Evolutionary conservation across 2,329 filamentous ascomycete species (phyloP), one percentile per base, ranked within the genome.

Genomic region (Scytalidium lignicola): DNA sequence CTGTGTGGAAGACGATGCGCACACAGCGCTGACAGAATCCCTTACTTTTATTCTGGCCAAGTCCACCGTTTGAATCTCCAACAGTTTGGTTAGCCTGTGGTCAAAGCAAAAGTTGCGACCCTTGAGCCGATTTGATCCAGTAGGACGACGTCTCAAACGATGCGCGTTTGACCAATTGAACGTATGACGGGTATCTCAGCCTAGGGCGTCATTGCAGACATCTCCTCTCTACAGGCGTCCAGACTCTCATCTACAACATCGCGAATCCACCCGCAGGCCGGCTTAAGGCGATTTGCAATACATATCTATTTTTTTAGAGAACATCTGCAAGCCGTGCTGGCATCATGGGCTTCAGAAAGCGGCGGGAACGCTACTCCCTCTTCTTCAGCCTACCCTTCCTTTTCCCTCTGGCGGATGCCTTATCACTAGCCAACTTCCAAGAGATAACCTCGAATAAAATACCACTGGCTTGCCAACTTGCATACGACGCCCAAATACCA

Each of bases 351-450:
- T 37, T 37, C 32, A 37, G 32, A 18, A 62, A 61, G 60, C 52
- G 53, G 48, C 53, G 50, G 39, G 57, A 54, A 46, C 46, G 44
- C 39, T 43, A 57, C 18, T 21, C 49, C 7, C 49, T 18, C 28
- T 55, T 6, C 48, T 48, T 29, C 44, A 62, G 29, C 55, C 56
- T 23, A 49, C 40, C 13, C 13, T 18, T 48, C 7, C 32, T 37
- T 17, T 7, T 13, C 7, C 41, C 46, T 18, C n/a, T 48, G 17
- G 50, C 53, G 18, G 54, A 56, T 39, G 61, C 62, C 21, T 49
- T 65, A 19, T 62, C 62, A 17, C 55, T 65, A 12, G 58, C 58
- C 37, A 61, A 63, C 45, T 65, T 65, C 32, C 62, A 65, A 48
- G 48, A 51, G 19, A 58, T 64, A 29, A 55, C 58, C 6, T 51